These are phyloP conservation scores for Monosporascus sp. DNA, from an alignment of 2,329 filamentous ascomycete genomes.

Conservation along the genomic window DNA sequence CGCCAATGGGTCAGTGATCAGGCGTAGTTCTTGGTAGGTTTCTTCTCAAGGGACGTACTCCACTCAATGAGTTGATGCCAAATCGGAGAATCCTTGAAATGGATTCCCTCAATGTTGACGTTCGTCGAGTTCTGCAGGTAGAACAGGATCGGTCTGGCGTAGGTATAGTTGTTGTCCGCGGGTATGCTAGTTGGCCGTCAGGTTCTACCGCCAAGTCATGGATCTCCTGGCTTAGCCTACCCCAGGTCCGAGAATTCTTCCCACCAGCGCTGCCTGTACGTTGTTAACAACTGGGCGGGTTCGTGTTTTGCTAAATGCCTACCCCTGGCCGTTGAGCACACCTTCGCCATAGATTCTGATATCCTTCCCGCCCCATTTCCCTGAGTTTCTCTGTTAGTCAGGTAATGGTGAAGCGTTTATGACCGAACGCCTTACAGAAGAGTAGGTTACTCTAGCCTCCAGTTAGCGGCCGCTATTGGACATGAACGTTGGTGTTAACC, in stretches of 20 bases:
- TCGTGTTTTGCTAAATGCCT: too few species aligned
- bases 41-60: conserved; percentile 18
- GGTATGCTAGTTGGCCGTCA: conserved; percentile 13
- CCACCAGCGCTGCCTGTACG: conserved; percentile 31
- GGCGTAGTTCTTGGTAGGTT: too few species aligned
- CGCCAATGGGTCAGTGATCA: too few species aligned
- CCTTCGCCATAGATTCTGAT: conserved; percentile 55
- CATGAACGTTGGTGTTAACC: too few species aligned
- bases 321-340: conserved; percentile 49
- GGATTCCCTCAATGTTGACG: conserved; percentile 50
- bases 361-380: conserved; percentile 57
- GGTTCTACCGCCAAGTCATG: too few species aligned
- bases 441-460: too few species aligned
- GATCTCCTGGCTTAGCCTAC: conserved; percentile 11
- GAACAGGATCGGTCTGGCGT: conserved; percentile 55
- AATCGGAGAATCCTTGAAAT: conserved; percentile 55
- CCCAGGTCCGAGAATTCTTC: conserved; percentile 35
- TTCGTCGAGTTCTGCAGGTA: conserved; percentile 56
- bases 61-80: conserved; percentile 60
- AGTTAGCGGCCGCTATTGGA: too few species aligned
- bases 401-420: too few species aligned
- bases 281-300: too few species aligned
- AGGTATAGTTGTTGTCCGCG: conserved; percentile 47
- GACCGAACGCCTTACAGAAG: too few species aligned
- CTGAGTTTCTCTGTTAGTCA: conserved; percentile 49